These are phyloP conservation scores for Lepidium campestre DNA, from an alignment of 441 rosid species.

Conservation along the genomic window DNA sequence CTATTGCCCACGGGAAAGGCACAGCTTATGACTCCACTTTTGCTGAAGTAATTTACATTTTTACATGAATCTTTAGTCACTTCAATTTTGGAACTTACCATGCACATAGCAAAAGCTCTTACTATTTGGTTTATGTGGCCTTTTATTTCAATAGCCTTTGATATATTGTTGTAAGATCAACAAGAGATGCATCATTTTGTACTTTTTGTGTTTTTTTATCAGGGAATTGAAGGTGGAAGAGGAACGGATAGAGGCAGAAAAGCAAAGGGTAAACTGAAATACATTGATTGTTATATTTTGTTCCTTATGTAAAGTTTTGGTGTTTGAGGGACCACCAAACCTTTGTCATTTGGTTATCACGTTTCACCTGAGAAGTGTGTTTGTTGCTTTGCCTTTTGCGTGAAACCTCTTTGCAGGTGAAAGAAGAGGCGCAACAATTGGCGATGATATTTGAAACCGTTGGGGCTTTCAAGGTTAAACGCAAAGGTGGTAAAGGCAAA, in stretches of 20 bases:
- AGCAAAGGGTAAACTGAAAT: slow-evolving; percentile 56
- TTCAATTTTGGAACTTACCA: background rate
- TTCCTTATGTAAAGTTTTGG: background rate
- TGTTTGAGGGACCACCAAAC: background rate
- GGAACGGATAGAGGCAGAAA: slow-evolving; percentile 86
- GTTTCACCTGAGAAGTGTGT: background rate
- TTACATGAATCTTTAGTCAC: background rate
- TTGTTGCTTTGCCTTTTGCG: background rate
- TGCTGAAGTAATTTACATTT: slow-evolving; percentile 58
- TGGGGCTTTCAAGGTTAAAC: slow-evolving; percentile 91
- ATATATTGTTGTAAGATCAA: background rate
- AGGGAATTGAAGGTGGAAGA: slow-evolving; percentile 85
- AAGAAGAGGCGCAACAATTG: slow-evolving; percentile 86
- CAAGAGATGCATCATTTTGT: background rate
- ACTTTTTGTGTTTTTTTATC: background rate
- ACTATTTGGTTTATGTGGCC: background rate
- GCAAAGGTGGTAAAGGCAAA: slow-evolving; percentile 86
- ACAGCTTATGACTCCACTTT: slow-evolving; percentile 68
- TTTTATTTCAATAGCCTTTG: background rate
- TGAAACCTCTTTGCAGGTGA: slow-evolving; percentile 47
- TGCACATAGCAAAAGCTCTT: background rate
- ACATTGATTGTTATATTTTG: background rate
- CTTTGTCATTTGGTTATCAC: background rate
- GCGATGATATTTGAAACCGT: slow-evolving; percentile 71
- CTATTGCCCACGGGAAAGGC: slow-evolving; percentile 77